These are phyloP conservation scores for Turnera subulata DNA, from an alignment of 345 rosid species.

Conservation along the genomic window DNA sequence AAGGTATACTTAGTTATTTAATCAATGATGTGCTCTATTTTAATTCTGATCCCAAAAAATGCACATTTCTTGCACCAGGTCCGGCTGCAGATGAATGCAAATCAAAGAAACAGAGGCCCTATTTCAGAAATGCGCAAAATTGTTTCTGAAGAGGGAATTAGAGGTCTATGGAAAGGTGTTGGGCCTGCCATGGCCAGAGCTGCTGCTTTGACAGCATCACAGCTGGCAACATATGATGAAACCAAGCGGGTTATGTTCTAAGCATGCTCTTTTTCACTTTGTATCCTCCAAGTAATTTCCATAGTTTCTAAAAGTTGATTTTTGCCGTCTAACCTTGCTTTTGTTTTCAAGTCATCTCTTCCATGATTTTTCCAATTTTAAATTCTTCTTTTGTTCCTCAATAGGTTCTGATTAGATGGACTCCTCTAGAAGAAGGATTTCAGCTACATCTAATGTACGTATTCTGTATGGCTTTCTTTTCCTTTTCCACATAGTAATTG, in stretches of 20 bases:
- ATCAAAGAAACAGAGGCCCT: slow-evolving; percentile 35
- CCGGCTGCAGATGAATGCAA: slow-evolving; percentile 70
- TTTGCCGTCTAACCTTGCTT: neutral
- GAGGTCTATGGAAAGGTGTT: slow-evolving; percentile 94
- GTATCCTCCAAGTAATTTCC: slow-evolving; percentile 28
- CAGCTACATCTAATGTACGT: slow-evolving; percentile 66
- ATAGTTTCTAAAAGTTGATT: slow-evolving; percentile 21
- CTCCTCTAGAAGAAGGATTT: slow-evolving; percentile 69
- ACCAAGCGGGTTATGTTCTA: slow-evolving; percentile 71
- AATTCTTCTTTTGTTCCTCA: slow-evolving; percentile 23
- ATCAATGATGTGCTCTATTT: slow-evolving; percentile 4
- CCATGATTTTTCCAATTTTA: neutral
- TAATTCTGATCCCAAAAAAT: neutral
- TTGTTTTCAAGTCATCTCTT: neutral
- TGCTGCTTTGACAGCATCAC: slow-evolving; percentile 86
- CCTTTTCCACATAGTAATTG: neutral
- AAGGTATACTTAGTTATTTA: slow-evolving; percentile 48
- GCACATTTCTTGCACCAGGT: slow-evolving; percentile 45
- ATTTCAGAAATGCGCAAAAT: slow-evolving; percentile 51
- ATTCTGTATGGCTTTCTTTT: neutral
- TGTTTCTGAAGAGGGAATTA: slow-evolving; percentile 64
- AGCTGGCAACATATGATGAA: slow-evolving; percentile 92
- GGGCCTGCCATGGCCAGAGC: slow-evolving; percentile 94
- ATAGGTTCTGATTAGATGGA: slow-evolving; percentile 58
- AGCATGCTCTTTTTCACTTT: slow-evolving; percentile 33